These are phyloP conservation scores for Thielaviopsis musarum DNA, from an alignment of 2,329 filamentous ascomycete species.

Conservation along the genomic window DNA sequence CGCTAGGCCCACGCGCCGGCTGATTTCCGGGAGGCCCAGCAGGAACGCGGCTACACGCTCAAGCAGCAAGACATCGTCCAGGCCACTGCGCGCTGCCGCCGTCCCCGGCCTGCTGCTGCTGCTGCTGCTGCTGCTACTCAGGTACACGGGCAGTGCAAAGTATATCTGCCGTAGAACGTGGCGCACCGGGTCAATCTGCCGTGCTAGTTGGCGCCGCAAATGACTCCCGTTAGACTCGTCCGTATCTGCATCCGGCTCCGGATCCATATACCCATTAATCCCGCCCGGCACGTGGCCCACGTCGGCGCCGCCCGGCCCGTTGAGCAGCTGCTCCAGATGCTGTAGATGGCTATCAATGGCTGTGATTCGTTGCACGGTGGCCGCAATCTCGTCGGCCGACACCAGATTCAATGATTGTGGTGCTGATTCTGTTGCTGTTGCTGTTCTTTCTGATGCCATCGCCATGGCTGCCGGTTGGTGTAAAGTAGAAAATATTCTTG, in stretches of 20 bases:
- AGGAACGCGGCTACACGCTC: constrained; percentile 4
- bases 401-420: background rate
- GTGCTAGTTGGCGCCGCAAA: background rate
- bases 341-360: background rate
- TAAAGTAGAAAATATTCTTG: background rate
- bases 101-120: background rate
- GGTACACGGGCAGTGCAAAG: background rate
- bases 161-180: constrained; percentile 1
- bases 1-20: constrained; percentile 2
- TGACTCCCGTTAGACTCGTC: background rate
- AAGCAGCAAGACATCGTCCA: background rate
- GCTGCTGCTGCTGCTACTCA: background rate
- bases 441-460: background rate
- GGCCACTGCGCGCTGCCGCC: background rate
- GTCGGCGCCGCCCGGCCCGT: background rate
- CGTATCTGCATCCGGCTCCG: background rate
- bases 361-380: background rate
- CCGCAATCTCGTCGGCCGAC: background rate
- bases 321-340: background rate
- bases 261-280: background rate
- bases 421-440: background rate
- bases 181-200: background rate
- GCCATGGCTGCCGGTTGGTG: background rate
- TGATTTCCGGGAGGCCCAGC: constrained; percentile 3
- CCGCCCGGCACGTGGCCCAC: background rate